Conservation (phyloP, 441 rosid genomes). For the Gossypium armourianum region DNA sequence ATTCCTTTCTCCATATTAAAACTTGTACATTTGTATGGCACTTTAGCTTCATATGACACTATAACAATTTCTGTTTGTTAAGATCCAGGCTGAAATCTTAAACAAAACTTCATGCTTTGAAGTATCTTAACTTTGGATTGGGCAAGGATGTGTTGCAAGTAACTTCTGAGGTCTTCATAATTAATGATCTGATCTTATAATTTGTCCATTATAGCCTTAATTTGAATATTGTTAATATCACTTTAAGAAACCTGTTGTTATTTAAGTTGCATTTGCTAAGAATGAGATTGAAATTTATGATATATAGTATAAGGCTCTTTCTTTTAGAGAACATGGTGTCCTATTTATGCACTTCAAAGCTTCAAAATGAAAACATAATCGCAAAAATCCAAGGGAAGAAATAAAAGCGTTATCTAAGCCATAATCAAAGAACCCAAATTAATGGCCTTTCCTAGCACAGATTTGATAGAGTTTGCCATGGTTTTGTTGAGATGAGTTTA, state of each 20-base stretch:
- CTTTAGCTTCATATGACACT: neutral
- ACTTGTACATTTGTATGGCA: neutral
- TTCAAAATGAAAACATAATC: neutral
- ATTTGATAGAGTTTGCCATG: neutral
- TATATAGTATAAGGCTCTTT: neutral
- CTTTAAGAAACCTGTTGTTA: neutral
- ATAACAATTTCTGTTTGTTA: neutral
- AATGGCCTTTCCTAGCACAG: neutral
- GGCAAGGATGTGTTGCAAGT: neutral
- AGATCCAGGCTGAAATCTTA: neutral
- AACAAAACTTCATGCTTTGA: neutral
- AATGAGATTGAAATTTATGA: neutral
- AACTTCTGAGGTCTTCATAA: neutral
- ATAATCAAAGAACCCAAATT: neutral
- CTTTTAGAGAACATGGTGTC: neutral
- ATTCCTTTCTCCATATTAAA: neutral
- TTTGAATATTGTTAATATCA: neutral
- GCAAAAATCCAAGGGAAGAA: neutral
- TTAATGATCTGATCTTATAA: neutral
- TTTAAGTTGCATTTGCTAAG: neutral
- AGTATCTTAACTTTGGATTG: neutral
- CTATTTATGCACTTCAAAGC: neutral
- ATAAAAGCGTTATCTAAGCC: neutral
- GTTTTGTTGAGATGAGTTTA: neutral
- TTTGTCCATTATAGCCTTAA: neutral